These are phyloP conservation scores for Phytophthora nicotianae DNA, from an alignment of 352 stramenopile species.

Conservation along the genomic window DNA sequence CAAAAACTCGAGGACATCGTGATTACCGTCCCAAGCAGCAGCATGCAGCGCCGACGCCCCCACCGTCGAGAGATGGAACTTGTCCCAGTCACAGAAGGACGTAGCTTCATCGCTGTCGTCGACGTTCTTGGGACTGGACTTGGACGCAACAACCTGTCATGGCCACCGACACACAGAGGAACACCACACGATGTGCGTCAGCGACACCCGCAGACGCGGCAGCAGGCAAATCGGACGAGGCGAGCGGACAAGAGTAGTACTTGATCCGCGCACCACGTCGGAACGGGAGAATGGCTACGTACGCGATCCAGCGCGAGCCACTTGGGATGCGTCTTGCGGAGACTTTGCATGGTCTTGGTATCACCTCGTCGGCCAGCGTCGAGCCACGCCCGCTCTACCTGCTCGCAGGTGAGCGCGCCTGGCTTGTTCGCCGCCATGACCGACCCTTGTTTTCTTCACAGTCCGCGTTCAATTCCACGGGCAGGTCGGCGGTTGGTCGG, in stretches of 20 bases:
- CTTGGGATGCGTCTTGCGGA: conserved; percentile 35
- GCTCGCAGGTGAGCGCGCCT: conserved; percentile 2
- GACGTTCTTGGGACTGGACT: conserved; percentile 18
- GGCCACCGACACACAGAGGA: conserved; percentile 7
- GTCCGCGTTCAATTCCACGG: conserved; percentile 25
- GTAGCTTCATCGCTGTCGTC: conserved; percentile 24
- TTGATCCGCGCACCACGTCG: conserved; percentile 11
- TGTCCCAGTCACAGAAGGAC: conserved; percentile 45
- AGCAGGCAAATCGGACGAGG: conserved; percentile 31
- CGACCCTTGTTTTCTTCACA: conserved; percentile 2
- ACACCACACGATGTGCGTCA: conserved; percentile 26
- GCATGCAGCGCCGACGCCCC: conserved; percentile 42
- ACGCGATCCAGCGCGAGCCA: conserved; percentile 40
- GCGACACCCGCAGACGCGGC: conserved; percentile 25
- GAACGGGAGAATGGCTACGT: conserved; percentile 28
- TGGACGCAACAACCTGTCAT: conserved; percentile 27
- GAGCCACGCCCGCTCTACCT: conserved; percentile 37
- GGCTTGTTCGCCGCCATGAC: conserved; percentile 29
- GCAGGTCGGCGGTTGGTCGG: conserved; percentile 29
- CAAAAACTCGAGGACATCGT: conserved; percentile 35
- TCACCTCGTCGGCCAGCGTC: conserved; percentile 33
- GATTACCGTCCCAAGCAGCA: conserved; percentile 38
- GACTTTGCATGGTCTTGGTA: conserved; percentile 31
- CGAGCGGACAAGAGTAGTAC: conserved; percentile 41
- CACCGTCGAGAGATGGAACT: conserved; percentile 41